phyloP scores from a whole-genome alignment of 176 grass and related monocot genomes.

The Stipa capillata region DNA sequence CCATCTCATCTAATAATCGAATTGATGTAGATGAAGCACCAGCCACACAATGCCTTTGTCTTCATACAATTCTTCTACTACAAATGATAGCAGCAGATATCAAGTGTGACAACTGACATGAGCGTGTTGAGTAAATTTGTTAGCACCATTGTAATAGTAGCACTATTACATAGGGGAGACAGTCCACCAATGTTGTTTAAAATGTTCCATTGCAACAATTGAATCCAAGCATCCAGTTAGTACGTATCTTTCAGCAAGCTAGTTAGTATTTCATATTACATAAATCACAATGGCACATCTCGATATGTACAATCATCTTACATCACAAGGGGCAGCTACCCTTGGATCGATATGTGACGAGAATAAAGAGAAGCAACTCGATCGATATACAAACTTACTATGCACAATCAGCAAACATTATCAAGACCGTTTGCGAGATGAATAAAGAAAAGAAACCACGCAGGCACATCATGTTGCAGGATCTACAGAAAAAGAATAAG shows the following conservation, averaged over 20 bases:
- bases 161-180: too few species aligned
- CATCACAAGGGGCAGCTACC: neutral
- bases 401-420: conserved; percentile 51
- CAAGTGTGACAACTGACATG: neutral
- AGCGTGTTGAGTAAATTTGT: neutral
- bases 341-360: conserved; percentile 19
- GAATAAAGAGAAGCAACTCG: conserved; percentile 24
- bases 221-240: too few species aligned
- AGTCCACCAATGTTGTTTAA: neutral
- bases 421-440: conserved; percentile 26
- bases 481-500: conserved; percentile 17
- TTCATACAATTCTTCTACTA: too few species aligned
- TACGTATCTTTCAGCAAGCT: too few species aligned
- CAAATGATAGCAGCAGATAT: neutral
- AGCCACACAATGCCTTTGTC: too few species aligned
- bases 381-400: conserved; percentile 80
- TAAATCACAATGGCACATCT: conserved; percentile 15
- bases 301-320: conserved; percentile 51
- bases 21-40: too few species aligned
- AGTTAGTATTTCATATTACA: conserved; percentile 4
- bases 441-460: conserved; percentile 40
- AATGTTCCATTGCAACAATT: neutral
- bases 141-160: too few species aligned
- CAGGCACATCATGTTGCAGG: neutral
- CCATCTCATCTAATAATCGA: too few species aligned